phyloP scores from a whole-genome alignment of 2,329 filamentous ascomycete species.

The Magnaporthiopsis poae region DNA sequence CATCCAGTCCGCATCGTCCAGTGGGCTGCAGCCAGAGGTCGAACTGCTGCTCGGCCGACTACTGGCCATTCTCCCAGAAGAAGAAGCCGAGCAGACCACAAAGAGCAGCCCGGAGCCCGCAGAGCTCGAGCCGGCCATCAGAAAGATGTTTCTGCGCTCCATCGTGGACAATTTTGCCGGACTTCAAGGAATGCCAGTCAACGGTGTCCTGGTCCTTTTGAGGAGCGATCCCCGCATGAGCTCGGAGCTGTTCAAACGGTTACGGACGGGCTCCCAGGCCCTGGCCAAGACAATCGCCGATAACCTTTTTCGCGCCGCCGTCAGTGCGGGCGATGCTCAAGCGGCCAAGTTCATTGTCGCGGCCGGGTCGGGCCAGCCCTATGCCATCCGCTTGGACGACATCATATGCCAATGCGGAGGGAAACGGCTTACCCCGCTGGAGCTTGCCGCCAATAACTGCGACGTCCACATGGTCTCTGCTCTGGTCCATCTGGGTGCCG shows the following conservation, averaged over 20 bases:
- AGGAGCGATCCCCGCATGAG: background rate
- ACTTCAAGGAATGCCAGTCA: background rate
- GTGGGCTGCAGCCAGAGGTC: background rate
- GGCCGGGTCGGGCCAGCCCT: background rate
- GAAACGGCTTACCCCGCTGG: background rate
- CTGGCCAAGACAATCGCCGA: background rate
- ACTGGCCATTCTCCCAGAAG: background rate
- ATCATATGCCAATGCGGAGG: background rate
- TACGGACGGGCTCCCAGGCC: background rate
- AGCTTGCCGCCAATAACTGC: background rate
- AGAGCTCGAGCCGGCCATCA: background rate
- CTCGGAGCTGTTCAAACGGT: background rate
- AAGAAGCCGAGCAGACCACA: background rate
- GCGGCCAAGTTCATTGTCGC: background rate
- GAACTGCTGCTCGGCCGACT: background rate
- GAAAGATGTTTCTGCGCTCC: background rate
- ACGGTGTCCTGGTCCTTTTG: background rate
- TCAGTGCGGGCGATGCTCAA: background rate
- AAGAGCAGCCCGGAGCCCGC: background rate
- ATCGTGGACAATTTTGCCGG: slow-evolving; percentile 5
- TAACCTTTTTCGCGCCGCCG: background rate
- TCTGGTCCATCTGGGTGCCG: background rate
- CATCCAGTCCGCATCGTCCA: no score
- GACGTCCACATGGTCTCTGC: background rate
- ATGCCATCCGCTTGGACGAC: background rate